These are phyloP conservation scores for Bondarzewia mesenterica DNA, from an alignment of 1,284 basidiomycete genomes.

Conservation along the genomic window DNA sequence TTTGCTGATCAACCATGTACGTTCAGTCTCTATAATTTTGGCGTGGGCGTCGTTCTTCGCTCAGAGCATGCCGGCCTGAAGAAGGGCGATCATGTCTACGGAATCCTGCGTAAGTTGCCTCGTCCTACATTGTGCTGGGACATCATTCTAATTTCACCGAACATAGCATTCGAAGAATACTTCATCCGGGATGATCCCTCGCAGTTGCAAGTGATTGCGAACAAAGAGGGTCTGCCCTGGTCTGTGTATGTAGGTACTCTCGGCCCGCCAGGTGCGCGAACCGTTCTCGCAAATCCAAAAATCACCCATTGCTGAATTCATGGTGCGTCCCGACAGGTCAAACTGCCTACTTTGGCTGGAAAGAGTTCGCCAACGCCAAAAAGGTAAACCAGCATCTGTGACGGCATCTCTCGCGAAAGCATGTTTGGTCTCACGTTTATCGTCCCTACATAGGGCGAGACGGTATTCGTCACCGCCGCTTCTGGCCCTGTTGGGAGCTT, in stretches of 20 bases:
- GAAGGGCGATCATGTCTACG: slow-evolving; percentile 23
- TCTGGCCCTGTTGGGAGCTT: slow-evolving; percentile 38
- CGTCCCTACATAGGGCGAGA: slow-evolving; percentile 37
- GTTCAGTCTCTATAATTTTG: slow-evolving; percentile 14
- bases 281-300: not conserved
- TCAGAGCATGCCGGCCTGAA: slow-evolving; percentile 20
- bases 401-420: too few species aligned
- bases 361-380: slow-evolving; percentile 25
- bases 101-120: slow-evolving; percentile 17
- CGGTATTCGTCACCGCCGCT: slow-evolving; percentile 45
- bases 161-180: slow-evolving; percentile 9
- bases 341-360: slow-evolving; percentile 32
- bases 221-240: slow-evolving; percentile 33
- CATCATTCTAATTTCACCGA: not conserved
- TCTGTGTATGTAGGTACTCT: slow-evolving; percentile 38
- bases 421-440: too few species aligned
- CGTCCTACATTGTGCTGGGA: not conserved
- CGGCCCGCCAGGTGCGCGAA: slow-evolving; percentile 37
- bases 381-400: too few species aligned
- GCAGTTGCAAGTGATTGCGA: not conserved
- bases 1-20: not conserved
- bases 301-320: not conserved
- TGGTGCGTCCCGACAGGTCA: too few species aligned
- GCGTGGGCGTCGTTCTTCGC: slow-evolving; percentile 22
- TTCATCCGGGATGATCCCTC: not conserved